Evolutionary conservation across 140 eudicot genomes (phyloP).

Genomic region (Ambrosia hybrid): DNA sequence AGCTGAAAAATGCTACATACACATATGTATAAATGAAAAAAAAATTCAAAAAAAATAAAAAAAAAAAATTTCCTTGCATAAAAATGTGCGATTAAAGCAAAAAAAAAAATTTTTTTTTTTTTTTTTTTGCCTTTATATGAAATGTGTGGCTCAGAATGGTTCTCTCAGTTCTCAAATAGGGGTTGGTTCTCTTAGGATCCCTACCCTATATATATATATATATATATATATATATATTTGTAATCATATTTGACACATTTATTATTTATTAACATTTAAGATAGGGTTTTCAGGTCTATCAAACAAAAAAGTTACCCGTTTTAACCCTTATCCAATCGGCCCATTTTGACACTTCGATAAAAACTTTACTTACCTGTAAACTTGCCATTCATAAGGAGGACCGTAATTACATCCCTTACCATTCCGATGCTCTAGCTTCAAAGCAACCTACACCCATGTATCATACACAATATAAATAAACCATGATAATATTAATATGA

Average conservation of each 20-base stretch:
- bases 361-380: constrained; percentile 38
- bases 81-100: no score
- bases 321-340: background rate
- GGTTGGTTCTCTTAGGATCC: no score
- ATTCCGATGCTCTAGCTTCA: constrained; percentile 58
- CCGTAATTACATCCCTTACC: constrained; percentile 59
- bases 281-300: background rate
- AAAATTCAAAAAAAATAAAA: no score
- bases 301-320: background rate
- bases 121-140: no score
- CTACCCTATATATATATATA: no score
- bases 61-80: no score
- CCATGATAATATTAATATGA: background rate
- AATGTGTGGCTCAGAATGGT: no score
- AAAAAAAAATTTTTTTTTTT: no score
- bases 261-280: background rate
- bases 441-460: constrained; percentile 43
- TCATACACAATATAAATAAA: background rate
- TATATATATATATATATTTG: no score
- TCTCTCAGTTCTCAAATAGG: no score
- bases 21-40: no score
- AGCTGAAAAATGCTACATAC: no score
- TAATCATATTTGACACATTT: background rate
- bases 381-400: constrained; percentile 67
- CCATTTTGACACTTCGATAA: background rate